Evolutionary conservation across 768 basidiomycete species (phyloP).

Genomic region (Hypsizygus marmoreus): DNA sequence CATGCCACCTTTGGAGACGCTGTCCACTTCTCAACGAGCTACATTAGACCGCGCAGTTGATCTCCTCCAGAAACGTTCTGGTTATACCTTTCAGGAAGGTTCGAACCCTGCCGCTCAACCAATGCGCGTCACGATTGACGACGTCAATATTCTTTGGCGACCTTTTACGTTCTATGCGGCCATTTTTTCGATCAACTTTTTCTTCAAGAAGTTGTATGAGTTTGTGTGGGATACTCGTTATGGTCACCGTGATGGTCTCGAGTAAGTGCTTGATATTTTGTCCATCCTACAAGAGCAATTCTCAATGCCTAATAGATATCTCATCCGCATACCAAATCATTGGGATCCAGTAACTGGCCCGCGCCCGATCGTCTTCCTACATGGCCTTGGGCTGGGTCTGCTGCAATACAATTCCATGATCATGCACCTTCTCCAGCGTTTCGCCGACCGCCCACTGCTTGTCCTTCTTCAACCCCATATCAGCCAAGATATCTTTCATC

Average conservation of each 20-base stretch:
- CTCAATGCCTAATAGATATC: constrained; percentile 50
- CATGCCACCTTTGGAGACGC: constrained; percentile 49
- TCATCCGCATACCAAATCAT: constrained; percentile 65
- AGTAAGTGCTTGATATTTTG: constrained; percentile 45
- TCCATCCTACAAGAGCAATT: constrained; percentile 1
- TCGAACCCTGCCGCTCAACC: constrained; percentile 52
- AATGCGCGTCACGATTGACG: constrained; percentile 77
- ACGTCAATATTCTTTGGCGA: constrained; percentile 64
- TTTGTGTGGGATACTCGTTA: constrained; percentile 42
- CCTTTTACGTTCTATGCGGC: constrained; percentile 67
- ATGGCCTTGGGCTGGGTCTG: constrained; percentile 87
- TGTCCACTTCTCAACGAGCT: constrained; percentile 46
- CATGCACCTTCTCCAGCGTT: constrained; percentile 51
- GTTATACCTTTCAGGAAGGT: constrained; percentile 63
- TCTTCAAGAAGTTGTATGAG: constrained; percentile 46
- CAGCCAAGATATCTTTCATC: constrained; percentile 83
- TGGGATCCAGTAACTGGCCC: constrained; percentile 63
- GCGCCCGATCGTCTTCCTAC: constrained; percentile 80
- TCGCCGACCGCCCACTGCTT: constrained; percentile 72
- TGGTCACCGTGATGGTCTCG: constrained; percentile 62
- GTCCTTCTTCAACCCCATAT: constrained; percentile 82
- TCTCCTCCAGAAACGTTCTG: constrained; percentile 71
- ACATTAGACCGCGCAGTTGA: constrained; percentile 63
- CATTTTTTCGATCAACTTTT: constrained; percentile 50
- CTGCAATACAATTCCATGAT: constrained; percentile 70